Percentiles rank a stretch among this genome's conserved stretches.
phyloP scores from a whole-genome alignment of 352 stramenopile genomes.

The Pythium utonaiense region DNA sequence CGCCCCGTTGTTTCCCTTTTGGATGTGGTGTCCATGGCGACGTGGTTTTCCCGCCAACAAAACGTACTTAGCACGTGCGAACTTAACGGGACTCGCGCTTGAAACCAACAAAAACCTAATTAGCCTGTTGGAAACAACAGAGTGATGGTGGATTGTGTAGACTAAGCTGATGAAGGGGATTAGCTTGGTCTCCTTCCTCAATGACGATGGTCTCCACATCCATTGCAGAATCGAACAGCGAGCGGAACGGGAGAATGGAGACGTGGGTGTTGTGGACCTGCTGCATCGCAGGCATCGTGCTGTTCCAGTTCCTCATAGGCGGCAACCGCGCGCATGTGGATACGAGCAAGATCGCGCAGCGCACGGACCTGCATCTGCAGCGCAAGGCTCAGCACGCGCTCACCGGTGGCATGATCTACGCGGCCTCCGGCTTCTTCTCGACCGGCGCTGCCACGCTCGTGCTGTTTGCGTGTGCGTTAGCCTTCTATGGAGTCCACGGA shows the following conservation, averaged over 20 bases:
- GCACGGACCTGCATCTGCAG: conserved; percentile 40
- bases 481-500: conserved; percentile 36
- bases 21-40: no score
- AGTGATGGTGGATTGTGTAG: neutral
- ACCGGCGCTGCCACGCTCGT: conserved; percentile 13
- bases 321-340: neutral
- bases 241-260: neutral
- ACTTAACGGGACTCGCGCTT: neutral
- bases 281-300: conserved; percentile 16
- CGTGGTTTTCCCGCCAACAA: conserved; percentile 6
- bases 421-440: conserved; percentile 27
- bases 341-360: conserved; percentile 2
- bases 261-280: conserved; percentile 12
- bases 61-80: neutral
- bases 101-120: no score
- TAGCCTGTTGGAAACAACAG: no score
- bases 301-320: conserved; percentile 26
- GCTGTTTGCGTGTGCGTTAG: conserved; percentile 33
- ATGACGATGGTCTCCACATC: no score
- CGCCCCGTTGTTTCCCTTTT: neutral
- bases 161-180: neutral
- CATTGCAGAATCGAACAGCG: no score
- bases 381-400: conserved; percentile 49
- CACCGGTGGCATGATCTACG: conserved; percentile 49
- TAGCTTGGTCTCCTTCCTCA: no score